Evolutionary conservation across 2,329 filamentous ascomycete species (phyloP).

Genomic region (Cordyceps cateniannulata): DNA sequence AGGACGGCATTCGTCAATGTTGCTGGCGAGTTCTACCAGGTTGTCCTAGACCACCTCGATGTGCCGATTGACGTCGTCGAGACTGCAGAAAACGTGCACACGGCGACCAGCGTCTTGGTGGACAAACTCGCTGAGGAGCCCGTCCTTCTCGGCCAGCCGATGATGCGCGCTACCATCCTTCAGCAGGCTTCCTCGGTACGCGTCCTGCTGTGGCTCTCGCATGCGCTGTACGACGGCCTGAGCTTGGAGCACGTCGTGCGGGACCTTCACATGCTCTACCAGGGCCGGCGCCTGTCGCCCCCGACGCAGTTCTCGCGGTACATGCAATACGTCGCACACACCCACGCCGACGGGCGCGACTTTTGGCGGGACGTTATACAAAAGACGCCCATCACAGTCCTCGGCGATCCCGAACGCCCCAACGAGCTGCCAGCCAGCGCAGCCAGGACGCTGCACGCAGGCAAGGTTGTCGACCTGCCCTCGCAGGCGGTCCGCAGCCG

Average conservation of each 20-base stretch:
- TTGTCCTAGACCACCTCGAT: background rate
- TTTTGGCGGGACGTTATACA: background rate
- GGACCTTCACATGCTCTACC: background rate
- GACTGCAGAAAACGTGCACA: background rate
- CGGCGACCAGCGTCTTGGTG: background rate
- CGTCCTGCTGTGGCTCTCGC: background rate
- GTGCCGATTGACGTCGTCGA: background rate
- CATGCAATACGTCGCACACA: background rate
- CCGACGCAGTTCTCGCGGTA: background rate
- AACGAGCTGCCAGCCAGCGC: background rate
- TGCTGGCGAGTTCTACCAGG: conserved; percentile 11
- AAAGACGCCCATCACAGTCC: background rate
- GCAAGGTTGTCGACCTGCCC: background rate
- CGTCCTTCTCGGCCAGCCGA: background rate
- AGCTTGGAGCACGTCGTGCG: background rate
- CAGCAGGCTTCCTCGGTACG: background rate
- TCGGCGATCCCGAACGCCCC: background rate
- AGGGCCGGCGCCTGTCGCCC: background rate
- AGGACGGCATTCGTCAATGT: conserved; percentile 12
- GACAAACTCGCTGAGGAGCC: background rate
- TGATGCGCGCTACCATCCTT: background rate
- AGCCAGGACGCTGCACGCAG: background rate
- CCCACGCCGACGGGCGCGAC: background rate
- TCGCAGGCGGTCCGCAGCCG: conserved; percentile 3
- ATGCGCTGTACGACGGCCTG: background rate